Percentiles rank a stretch among this genome's conserved stretches.
These are phyloP conservation scores for Tetraselmis chui DNA, from an alignment of 139 green algal species.

Conservation along the genomic window DNA sequence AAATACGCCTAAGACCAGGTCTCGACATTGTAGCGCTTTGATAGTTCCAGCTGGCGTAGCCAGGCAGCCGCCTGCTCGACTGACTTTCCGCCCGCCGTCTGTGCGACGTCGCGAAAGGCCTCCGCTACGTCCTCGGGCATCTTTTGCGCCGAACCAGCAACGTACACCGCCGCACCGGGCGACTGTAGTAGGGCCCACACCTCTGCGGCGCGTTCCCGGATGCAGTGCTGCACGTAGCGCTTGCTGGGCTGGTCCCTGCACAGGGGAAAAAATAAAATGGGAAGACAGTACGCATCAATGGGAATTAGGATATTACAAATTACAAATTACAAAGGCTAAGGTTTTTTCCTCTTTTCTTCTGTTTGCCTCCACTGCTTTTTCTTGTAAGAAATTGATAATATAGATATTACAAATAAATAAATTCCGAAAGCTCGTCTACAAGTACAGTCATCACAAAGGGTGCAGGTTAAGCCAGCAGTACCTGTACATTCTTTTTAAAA, in stretches of 20 bases:
- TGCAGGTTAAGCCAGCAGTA: too few species aligned
- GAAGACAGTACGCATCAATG: too few species aligned
- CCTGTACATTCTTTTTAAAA: too few species aligned
- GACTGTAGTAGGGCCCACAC: conserved; percentile 58
- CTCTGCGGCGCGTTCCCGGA: conserved; percentile 42
- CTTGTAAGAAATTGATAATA: too few species aligned
- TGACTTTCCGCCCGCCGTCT: conserved; percentile 40
- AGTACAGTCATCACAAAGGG: too few species aligned
- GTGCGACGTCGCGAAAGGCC: conserved; percentile 57
- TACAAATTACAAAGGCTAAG: too few species aligned
- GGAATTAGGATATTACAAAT: too few species aligned
- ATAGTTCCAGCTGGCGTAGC: conserved; percentile 55
- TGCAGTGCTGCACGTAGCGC: conserved; percentile 76
- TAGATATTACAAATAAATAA: too few species aligned
- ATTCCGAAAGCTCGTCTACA: too few species aligned
- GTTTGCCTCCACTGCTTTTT: too few species aligned
- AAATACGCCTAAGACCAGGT: conserved; percentile 86
- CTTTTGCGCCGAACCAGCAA: conserved; percentile 66
- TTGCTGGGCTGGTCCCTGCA: conserved; percentile 27
- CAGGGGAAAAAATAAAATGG: too few species aligned
- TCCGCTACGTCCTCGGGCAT: conserved; percentile 65
- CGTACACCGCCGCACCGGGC: conserved; percentile 54
- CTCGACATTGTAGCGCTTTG: conserved; percentile 73
- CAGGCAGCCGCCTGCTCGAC: conserved; percentile 39
- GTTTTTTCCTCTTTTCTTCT: too few species aligned